Evolutionary conservation across 139 green algal species (phyloP).

Genomic region (Axilococcus clingmanii): DNA sequence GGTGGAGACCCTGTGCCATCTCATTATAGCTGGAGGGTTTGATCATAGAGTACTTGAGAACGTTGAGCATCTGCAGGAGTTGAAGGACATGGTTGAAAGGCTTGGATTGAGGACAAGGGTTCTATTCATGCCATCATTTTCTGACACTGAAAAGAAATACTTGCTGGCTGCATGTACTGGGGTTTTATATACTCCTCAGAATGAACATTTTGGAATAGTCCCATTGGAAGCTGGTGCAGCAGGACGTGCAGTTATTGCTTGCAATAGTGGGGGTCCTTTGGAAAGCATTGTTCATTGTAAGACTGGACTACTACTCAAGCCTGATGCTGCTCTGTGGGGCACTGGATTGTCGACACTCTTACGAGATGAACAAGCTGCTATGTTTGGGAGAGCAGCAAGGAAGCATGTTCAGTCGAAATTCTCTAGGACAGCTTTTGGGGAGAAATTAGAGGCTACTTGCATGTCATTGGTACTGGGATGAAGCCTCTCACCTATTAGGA

Average conservation of each 20-base stretch:
- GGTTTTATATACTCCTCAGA: slow-evolving; percentile 82
- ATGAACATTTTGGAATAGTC: slow-evolving; percentile 99
- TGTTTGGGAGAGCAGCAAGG: slow-evolving; percentile 49
- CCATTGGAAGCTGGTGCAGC: slow-evolving; percentile 93
- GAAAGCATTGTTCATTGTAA: slow-evolving; percentile 61
- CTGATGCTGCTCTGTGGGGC: slow-evolving; percentile 33
- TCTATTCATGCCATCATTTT: slow-evolving; percentile 80
- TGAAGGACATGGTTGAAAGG: slow-evolving; percentile 40
- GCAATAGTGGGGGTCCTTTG: slow-evolving; percentile 67
- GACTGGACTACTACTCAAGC: slow-evolving; percentile 62
- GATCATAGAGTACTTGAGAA: slow-evolving; percentile 85
- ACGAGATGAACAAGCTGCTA: slow-evolving; percentile 8
- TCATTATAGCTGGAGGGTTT: slow-evolving; percentile 80
- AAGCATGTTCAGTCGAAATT: slow-evolving; percentile 52
- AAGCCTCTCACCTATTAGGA: too few relatives aligned
- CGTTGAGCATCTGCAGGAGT: slow-evolving; percentile 66
- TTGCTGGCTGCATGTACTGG: slow-evolving; percentile 55
- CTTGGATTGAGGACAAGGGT: slow-evolving; percentile 54
- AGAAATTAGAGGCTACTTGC: slow-evolving; percentile 36
- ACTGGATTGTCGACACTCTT: slow-evolving; percentile 39
- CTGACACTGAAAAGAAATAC: slow-evolving; percentile 44
- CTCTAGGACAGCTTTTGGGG: slow-evolving; percentile 59
- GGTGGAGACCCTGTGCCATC: background rate
- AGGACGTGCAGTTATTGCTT: slow-evolving; percentile 74
- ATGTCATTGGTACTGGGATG: slow-evolving; percentile 8